Base-by-base conservation (phyloP, 2,329 filamentous ascomycete species). In the Penicillium sp. region DNA sequence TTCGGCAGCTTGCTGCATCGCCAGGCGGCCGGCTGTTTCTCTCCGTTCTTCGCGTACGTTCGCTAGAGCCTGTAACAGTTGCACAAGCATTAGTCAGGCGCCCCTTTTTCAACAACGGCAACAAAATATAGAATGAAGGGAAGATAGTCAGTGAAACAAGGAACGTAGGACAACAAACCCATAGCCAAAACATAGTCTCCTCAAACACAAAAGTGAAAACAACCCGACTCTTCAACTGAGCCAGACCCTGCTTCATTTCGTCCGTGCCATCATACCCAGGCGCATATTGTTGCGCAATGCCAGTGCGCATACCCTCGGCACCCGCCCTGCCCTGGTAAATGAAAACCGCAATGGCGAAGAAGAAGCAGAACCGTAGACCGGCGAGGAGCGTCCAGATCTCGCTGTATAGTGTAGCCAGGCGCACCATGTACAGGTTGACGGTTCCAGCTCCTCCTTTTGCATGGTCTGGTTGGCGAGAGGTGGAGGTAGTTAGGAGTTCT, bases 151-250 rank as follows among this genome's bases (percentile, higher is more conserved):
- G 6, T 58, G 14, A 16, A 9, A n/a, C 14, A 30, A 18, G 42
- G 42, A 56, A 5, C 30, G 16, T 6, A 26, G 20, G 5, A 45
- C 11, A 14, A 71, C 77, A 61, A 68, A 85, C 85, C 91, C 91
- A 96, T 72, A 96, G 91, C 90, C 91, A 96, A 60, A 83, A 82
- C 63, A 90, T 79, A 70, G 90, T 83, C 77, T 97, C 92, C 67
- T 96, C 68, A 66, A 96, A 94, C 8, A 85, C 85, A 73, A 91
- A 94, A 0, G 88, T 86, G 69, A 97, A 95, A 42, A 96, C 84
- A 42, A 96, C 77, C 51, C 90, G 83, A 69, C 95, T 96, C 77
- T 92, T 91, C 65, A 96, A 73, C 23, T 83, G 82, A 60, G 91
- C 87, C 50, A 84, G 79, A 69, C 80, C 66, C 53, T 48, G 61